These are phyloP conservation scores for Jasminum sambac DNA, from an alignment of 257 asterid genomes.

Conservation along the genomic window DNA sequence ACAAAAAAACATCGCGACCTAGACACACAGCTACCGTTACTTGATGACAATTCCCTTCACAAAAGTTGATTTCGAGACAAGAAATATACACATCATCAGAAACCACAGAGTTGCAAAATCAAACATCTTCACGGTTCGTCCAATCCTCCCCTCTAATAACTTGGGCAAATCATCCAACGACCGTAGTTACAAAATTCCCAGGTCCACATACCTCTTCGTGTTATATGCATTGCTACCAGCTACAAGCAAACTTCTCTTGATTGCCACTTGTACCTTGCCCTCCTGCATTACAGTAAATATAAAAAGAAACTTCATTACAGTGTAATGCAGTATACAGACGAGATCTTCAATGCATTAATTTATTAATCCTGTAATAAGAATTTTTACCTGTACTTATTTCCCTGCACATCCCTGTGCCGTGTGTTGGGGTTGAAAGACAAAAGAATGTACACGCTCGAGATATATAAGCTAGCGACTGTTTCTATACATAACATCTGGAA, in stretches of 20 bases:
- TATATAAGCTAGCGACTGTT: constrained; percentile 59
- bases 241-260: neutral
- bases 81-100: neutral
- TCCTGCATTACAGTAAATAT: neutral
- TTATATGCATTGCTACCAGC: constrained; percentile 9
- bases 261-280: constrained; percentile 5
- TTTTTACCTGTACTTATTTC: constrained; percentile 56
- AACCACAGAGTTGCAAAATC: neutral
- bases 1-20: neutral
- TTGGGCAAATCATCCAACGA: neutral
- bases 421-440: constrained; percentile 39
- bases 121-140: neutral
- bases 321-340: neutral
- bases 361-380: neutral
- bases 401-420: constrained; percentile 35
- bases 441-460: constrained; percentile 43
- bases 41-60: neutral
- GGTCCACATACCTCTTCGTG: neutral
- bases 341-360: neutral
- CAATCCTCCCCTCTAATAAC: neutral
- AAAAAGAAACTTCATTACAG: neutral
- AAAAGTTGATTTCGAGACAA: neutral
- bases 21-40: neutral
- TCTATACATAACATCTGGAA: constrained; percentile 64
- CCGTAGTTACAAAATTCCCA: neutral